Evolutionary conservation across 805 yeast genomes (phyloP), one percentile per base, ranked within the genome.

Genomic region (Saccharomycopsis oosterbeekiorum): DNA sequence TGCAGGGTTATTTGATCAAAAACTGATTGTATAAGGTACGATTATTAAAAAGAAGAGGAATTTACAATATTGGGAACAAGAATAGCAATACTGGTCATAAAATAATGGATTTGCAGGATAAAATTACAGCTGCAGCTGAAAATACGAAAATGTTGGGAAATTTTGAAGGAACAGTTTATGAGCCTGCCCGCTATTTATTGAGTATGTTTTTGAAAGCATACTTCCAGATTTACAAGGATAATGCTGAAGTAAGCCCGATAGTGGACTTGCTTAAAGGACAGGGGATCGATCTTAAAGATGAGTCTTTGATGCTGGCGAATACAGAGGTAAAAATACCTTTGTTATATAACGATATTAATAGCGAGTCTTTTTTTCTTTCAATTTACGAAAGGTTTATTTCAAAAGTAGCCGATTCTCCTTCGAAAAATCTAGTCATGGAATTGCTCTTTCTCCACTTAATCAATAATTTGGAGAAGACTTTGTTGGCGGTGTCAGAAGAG

Each of bases 341-440:
- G 6, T 47, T 47, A 15, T 47, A 21, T 24, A 24, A 47, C 21
- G 53, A 47, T 19, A 47, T 24, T 10, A 26, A 24, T 2, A 24
- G 9, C 34, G 34, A 47, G 15, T 47, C 53, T 21, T 15, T 47
- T 47, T 14, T 47, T 12, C 14, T 5, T 47, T 34, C 26, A 15
- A 24, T 37, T 41, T 56, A 56, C 36, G 11, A 4, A 15, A 39
- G 41, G 39, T 56, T 56, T 41, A 56, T 56, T 15, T 17, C 53
- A 8, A 56, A 56, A n/a, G 39, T 63, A 2, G 10, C 47, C 14
- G 58, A 63, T n/a, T 64, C 61, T 57, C 54, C 53, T 6, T 59
- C 61, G n/a, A 55, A 40, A 17, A 63, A 61, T 19, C 43, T 63
- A 14, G 29, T 58, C 8, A 24, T 63, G 41, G 65, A 63, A 47